Evolutionary conservation across 2,329 filamentous ascomycete genomes (phyloP).

Genomic region (Beauveria sp.): DNA sequence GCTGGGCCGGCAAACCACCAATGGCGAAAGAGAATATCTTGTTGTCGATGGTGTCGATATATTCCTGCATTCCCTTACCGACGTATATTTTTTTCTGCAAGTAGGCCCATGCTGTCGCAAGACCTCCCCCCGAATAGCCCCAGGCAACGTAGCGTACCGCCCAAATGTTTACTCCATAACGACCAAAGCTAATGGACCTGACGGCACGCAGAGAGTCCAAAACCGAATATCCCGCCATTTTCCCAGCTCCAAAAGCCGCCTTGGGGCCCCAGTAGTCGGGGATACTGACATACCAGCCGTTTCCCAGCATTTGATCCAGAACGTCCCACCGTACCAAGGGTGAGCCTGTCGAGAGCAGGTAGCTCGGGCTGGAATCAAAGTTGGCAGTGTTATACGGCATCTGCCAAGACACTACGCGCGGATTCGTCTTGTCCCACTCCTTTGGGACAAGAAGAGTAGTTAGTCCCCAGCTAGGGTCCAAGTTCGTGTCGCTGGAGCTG

Average conservation of each 20-base stretch:
- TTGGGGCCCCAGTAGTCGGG: constrained; percentile 39
- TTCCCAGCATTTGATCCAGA: constrained; percentile 23
- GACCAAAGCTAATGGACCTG: constrained; percentile 28
- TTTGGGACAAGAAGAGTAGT: constrained; percentile 25
- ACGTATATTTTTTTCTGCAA: constrained; percentile 34
- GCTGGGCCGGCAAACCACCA: constrained; percentile 38
- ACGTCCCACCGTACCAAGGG: constrained; percentile 8
- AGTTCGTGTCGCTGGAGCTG: constrained; percentile 25
- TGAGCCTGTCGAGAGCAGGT: constrained; percentile 19
- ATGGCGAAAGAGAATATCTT: constrained; percentile 16
- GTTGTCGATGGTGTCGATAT: too few relatives aligned
- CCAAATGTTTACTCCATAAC: constrained; percentile 25
- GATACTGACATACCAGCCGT: constrained; percentile 36
- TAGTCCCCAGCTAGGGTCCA: constrained; percentile 26
- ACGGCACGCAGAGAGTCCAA: constrained; percentile 30
- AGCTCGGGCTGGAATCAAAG: constrained; percentile 30
- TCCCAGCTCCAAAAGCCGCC: constrained; percentile 35
- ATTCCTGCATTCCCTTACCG: too few relatives aligned
- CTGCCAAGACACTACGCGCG: constrained; percentile 29
- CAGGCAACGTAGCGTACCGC: constrained; percentile 32
- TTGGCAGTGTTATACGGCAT: constrained; percentile 27
- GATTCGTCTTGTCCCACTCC: background rate
- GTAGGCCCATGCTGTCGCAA: constrained; percentile 44
- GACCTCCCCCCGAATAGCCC: constrained; percentile 49
- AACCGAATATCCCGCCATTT: constrained; percentile 34